Evolutionary conservation across 441 rosid genomes (phyloP).

Genomic region (Metrosideros polymorpha): DNA sequence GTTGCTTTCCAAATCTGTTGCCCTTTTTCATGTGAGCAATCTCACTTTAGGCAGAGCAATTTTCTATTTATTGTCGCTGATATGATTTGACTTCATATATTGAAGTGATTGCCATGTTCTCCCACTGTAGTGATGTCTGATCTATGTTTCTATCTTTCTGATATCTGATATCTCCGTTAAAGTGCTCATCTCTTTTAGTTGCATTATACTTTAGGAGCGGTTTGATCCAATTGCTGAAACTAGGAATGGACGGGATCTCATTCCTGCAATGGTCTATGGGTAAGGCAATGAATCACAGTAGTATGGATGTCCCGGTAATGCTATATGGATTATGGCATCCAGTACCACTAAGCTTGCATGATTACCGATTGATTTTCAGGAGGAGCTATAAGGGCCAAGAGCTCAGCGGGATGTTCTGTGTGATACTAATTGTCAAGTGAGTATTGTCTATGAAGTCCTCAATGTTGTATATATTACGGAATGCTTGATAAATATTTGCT

Average conservation of each 20-base stretch:
- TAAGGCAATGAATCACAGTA: conserved; percentile 20
- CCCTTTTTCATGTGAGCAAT: conserved; percentile 69
- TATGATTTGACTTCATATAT: not conserved
- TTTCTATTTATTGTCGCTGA: not conserved
- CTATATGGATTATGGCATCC: not conserved
- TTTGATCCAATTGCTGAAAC: conserved; percentile 74
- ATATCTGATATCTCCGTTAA: not conserved
- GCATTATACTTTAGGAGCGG: conserved; percentile 36
- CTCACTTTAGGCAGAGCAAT: not conserved
- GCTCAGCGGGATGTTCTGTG: conserved; percentile 79
- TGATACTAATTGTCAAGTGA: conserved; percentile 72
- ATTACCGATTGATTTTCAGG: conserved; percentile 28
- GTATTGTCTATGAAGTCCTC: conserved; percentile 6
- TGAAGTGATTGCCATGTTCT: not conserved
- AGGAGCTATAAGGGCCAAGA: conserved; percentile 51
- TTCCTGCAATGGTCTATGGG: conserved; percentile 84
- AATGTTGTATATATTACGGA: not conserved
- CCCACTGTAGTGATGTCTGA: not conserved
- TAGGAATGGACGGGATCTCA: conserved; percentile 52
- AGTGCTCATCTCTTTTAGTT: not conserved
- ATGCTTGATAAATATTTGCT: not conserved
- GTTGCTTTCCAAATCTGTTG: conserved; percentile 55
- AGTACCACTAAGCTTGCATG: not conserved
- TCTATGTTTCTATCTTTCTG: not conserved
- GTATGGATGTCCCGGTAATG: not conserved